Conservation (phyloP, 2,329 filamentous ascomycete genomes). For the Colletotrichum magnum region DNA sequence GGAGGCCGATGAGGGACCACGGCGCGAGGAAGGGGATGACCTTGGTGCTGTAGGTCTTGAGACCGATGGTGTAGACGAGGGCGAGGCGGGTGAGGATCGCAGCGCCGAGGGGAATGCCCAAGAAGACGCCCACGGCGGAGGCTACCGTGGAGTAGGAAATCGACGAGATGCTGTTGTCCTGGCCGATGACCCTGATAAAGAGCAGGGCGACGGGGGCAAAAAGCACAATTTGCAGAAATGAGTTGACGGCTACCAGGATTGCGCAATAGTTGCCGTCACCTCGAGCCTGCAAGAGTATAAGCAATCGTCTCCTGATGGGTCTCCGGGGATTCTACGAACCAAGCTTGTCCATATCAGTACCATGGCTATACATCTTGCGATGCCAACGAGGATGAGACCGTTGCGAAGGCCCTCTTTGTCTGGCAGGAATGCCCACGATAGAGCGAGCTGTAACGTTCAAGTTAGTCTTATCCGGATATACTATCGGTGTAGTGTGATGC, state of each 20-base stretch:
- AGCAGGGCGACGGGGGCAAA: constrained; percentile 79
- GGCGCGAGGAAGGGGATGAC: constrained; percentile 82
- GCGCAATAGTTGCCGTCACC: constrained; percentile 89
- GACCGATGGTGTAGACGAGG: constrained; percentile 68
- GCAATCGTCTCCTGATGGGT: neutral
- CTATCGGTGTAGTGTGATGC: accelerated
- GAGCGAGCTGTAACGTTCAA: constrained; percentile 61
- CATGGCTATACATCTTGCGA: constrained; percentile 93
- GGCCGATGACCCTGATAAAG: constrained; percentile 79
- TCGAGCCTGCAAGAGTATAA: constrained; percentile 62
- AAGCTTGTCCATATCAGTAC: constrained; percentile 81
- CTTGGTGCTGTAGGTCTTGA: constrained; percentile 74
- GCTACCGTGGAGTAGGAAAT: constrained; percentile 78
- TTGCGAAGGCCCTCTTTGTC: constrained; percentile 70
- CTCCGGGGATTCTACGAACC: neutral
- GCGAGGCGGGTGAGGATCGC: constrained; percentile 81
- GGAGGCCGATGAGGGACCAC: constrained; percentile 83
- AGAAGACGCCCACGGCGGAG: constrained; percentile 85
- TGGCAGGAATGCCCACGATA: constrained; percentile 78
- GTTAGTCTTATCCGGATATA: neutral
- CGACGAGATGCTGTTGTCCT: constrained; percentile 52
- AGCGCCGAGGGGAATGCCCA: constrained; percentile 86
- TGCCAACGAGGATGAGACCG: constrained; percentile 84
- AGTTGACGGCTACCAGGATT: constrained; percentile 82
- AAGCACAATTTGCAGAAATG: constrained; percentile 80